Evolutionary conservation across 2,329 filamentous ascomycete species (phyloP).

Genomic region (Intubia oerlemansii): DNA sequence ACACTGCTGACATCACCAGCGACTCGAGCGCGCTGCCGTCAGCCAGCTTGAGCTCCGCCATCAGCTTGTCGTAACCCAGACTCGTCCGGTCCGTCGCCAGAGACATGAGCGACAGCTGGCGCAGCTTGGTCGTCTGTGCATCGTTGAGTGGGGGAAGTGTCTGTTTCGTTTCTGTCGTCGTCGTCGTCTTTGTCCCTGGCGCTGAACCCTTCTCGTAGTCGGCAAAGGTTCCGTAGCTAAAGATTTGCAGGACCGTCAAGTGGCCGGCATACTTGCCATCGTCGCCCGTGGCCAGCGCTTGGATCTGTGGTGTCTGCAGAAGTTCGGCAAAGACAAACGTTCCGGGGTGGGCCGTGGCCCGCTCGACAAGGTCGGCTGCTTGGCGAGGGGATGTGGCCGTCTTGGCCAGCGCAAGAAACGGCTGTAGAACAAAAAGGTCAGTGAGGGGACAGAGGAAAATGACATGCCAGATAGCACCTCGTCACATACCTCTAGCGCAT

Average conservation of each 20-base stretch:
- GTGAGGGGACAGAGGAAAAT: background rate
- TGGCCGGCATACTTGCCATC: slow-evolving; percentile 40
- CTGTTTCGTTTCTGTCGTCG: background rate
- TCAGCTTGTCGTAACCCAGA: slow-evolving; percentile 54
- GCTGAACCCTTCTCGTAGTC: slow-evolving; percentile 32
- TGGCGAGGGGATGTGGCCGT: slow-evolving; percentile 67
- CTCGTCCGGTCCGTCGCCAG: slow-evolving; percentile 46
- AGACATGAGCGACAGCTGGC: slow-evolving; percentile 72
- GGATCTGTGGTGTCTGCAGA: slow-evolving; percentile 60
- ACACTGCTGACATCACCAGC: slow-evolving; percentile 72
- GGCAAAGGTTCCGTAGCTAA: slow-evolving; percentile 77
- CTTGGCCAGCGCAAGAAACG: slow-evolving; percentile 78
- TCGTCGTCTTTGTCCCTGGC: background rate
- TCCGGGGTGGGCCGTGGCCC: slow-evolving; percentile 73
- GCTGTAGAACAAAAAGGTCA: slow-evolving; percentile 23
- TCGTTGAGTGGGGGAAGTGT: slow-evolving; percentile 49
- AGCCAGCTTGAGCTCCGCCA: slow-evolving; percentile 42
- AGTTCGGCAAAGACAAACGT: slow-evolving; percentile 91
- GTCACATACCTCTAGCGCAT: slow-evolving; percentile 38
- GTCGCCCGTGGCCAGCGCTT: slow-evolving; percentile 35
- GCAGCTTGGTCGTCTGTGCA: slow-evolving; percentile 63
- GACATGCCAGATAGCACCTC: too few species aligned
- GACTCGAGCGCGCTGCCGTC: slow-evolving; percentile 56
- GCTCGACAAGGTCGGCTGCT: slow-evolving; percentile 64
- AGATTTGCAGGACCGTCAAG: slow-evolving; percentile 61